Evolutionary conservation across 805 yeast genomes (phyloP).

Genomic region (Candida succiphila): DNA sequence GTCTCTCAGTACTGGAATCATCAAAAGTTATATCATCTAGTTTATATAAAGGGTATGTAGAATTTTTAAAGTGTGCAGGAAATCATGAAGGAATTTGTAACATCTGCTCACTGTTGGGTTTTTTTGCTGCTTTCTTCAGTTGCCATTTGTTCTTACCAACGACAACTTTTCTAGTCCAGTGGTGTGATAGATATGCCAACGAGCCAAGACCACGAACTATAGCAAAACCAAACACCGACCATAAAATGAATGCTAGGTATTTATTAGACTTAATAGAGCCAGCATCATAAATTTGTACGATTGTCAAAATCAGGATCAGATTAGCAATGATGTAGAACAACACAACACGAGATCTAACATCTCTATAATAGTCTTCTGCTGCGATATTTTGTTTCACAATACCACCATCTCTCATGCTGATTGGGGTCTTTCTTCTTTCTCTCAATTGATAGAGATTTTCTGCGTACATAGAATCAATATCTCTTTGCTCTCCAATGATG

Average conservation of each 20-base stretch:
- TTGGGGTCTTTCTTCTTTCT: conserved; percentile 55
- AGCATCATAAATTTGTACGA: conserved; percentile 71
- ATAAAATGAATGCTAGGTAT: conserved; percentile 74
- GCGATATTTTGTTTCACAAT: conserved; percentile 27
- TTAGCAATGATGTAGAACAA: conserved; percentile 86
- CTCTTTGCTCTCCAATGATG: conserved; percentile 56
- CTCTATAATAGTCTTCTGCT: conserved; percentile 85
- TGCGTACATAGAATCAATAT: conserved; percentile 75
- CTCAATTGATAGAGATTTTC: conserved; percentile 65
- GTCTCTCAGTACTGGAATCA: no score
- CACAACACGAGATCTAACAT: conserved; percentile 92
- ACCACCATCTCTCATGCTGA: conserved; percentile 33
- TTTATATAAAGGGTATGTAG: no score
- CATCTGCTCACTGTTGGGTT: conserved; percentile 3
- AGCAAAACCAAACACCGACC: conserved; percentile 88
- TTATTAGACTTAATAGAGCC: conserved; percentile 58
- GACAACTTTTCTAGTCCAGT: conserved; percentile 20
- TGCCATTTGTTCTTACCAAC: conserved; percentile 23
- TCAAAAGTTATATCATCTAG: no score
- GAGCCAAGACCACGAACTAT: conserved; percentile 80
- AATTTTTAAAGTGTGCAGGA: no score
- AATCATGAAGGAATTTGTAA: no score
- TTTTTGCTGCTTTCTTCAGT: conserved; percentile 7
- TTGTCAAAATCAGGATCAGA: conserved; percentile 72
- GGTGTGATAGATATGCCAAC: conserved; percentile 48